These are phyloP conservation scores for Nakaseomyces kungkrabaensis DNA, from an alignment of 1,139 yeast species.

Conservation along the genomic window DNA sequence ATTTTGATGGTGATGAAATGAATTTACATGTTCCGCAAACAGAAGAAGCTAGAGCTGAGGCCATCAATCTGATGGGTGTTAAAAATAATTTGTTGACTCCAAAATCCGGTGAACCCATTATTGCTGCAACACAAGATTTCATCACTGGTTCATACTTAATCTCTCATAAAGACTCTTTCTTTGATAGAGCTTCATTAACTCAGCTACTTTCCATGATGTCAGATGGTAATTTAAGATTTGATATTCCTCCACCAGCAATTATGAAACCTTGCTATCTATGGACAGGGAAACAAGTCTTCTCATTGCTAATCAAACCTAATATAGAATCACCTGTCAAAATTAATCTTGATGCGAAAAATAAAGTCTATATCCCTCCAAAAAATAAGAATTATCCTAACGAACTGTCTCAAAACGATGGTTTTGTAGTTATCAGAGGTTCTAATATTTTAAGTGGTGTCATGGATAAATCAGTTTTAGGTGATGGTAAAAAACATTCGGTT, in stretches of 20 bases:
- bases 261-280: conserved; percentile 81
- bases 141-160: conserved; percentile 92
- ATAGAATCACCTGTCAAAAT: conserved; percentile 64
- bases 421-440: conserved; percentile 80
- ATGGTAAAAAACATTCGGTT: conserved; percentile 95
- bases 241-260: conserved; percentile 90
- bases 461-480: conserved; percentile 96
- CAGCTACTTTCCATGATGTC: conserved; percentile 93
- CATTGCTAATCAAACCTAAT: conserved; percentile 79
- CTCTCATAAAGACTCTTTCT: conserved; percentile 87
- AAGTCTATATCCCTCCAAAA: conserved; percentile 72
- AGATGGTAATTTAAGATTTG: conserved; percentile 80
- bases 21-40: conserved; percentile 98
- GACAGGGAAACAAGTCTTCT: conserved; percentile 97
- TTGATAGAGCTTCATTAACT: conserved; percentile 73
- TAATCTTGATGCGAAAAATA: conserved; percentile 89
- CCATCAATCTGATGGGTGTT: conserved; percentile 95
- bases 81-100: conserved; percentile 92
- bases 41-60: conserved; percentile 97
- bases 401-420: conserved; percentile 98
- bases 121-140: conserved; percentile 99
- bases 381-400: conserved; percentile 63
- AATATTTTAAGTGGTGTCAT: conserved; percentile 84
- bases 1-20: conserved; percentile 99
- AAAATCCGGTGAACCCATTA: conserved; percentile 96